Evolutionary conservation across 495 filamentous ascomycete genomes (phyloP).

Genomic region (Pyronema omphalodes): DNA sequence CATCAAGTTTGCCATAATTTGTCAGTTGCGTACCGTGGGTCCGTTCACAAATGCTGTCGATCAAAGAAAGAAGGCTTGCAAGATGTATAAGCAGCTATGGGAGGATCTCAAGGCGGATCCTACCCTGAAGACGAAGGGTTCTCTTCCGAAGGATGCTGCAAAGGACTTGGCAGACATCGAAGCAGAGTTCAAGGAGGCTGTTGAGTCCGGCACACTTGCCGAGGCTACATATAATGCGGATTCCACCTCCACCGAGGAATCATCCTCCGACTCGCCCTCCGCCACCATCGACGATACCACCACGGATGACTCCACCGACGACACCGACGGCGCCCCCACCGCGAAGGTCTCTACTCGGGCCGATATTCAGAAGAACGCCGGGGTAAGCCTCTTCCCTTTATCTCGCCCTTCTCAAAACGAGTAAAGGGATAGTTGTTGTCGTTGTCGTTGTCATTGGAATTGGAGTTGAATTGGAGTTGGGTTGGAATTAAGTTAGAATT

Average conservation of each 20-base stretch:
- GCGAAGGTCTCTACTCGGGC: too few species aligned
- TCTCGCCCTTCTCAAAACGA: too few species aligned
- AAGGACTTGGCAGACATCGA: neutral
- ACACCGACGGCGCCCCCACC: too few species aligned
- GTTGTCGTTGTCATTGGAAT: too few species aligned
- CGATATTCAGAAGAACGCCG: too few species aligned
- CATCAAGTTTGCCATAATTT: conserved; percentile 12
- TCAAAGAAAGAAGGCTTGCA: conserved; percentile 10
- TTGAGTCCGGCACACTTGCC: neutral
- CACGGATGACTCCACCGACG: too few species aligned
- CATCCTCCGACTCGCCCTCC: too few species aligned
- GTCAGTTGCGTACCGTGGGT: conserved; percentile 10
- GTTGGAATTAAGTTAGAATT: neutral
- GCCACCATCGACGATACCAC: too few species aligned
- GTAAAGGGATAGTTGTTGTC: too few species aligned
- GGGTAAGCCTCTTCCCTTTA: too few species aligned
- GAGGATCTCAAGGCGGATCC: neutral
- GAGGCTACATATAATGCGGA: too few species aligned
- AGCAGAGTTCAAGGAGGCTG: neutral
- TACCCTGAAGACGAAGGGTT: neutral
- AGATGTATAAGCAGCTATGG: conserved; percentile 5
- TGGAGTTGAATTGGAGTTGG: neutral
- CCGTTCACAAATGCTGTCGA: conserved; percentile 2
- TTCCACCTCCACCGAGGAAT: too few species aligned
- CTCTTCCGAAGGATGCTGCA: neutral